Base-by-base conservation (phyloP, 305 asterid genomes). In the Solanum aculeatissimum region DNA sequence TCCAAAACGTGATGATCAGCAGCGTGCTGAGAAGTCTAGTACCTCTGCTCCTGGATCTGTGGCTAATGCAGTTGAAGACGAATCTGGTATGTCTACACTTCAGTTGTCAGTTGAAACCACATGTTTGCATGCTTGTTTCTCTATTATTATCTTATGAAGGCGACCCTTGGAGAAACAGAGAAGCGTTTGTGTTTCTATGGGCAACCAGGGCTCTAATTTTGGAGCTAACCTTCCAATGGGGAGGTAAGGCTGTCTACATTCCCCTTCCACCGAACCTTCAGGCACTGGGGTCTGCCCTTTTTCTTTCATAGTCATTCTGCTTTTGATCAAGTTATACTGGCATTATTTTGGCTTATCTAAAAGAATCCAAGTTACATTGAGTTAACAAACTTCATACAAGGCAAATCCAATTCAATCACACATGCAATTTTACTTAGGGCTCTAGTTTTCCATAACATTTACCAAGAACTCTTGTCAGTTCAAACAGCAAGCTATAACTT, bases 1-100 rank as follows among this genome's bases (percentile, higher is more conserved):
- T 85, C 83, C 89, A 25, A 90, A 89, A 83, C 91, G 86, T 62
- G 95, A 87, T 66, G 92, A 88, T 86, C 91, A 88, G 85, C 89
- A 83, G 84, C 83, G 62, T 49, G 42, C 63, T 57, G 88, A 89
- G 85, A 92, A 91, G 85, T 85, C 92, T 85, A 85, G 80, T 84
- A 85, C 84, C 75, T 63, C 90, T 83, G 87, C 85, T 82, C 83
- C 88, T 62, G 81, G 86, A 69, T 87, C 90, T 12, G 89, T 92
- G 87, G 84, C 84, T 82, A 91, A 86, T 86, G 86, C 87, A 60
- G 60, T 88, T 81, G 90, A 89, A 86, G 92, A 89, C 86, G 93
- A 86, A 89, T 85, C 86, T 87, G 92, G 92, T 91, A 88, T 55
- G 88, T 65, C 78, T 55, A 27, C 74, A 51, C 60, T 69, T 68